Conservation (phyloP, 208 protist genomes). For the Wallacemonas rigidus region DNA sequence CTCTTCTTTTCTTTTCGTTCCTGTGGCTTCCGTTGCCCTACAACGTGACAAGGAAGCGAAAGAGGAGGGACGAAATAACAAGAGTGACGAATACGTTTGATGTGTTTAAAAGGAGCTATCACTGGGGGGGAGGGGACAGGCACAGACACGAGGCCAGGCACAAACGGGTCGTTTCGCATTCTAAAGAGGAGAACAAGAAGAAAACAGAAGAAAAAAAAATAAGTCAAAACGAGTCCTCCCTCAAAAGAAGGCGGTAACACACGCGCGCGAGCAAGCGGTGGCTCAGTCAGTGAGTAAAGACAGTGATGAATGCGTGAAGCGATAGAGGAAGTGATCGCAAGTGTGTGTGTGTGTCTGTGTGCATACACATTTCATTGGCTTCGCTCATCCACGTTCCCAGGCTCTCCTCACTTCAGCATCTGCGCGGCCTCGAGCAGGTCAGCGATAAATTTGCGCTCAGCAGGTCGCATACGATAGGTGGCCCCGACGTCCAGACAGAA, state of each 20-base stretch:
- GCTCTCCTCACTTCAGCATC: constrained; percentile 20
- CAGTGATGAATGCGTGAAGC: neutral
- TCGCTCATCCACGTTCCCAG: neutral
- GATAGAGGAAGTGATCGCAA: neutral
- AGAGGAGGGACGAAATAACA: too few species aligned
- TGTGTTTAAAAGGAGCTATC: too few species aligned
- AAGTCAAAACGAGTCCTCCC: neutral
- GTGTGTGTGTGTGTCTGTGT: neutral
- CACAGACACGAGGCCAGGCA: too few species aligned
- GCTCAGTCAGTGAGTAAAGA: neutral
- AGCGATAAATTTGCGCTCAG: constrained; percentile 84
- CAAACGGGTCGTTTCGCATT: neutral
- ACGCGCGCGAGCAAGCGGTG: neutral
- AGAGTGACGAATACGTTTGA: too few species aligned
- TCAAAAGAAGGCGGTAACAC: neutral
- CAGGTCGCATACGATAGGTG: constrained; percentile 76
- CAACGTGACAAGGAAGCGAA: too few species aligned
- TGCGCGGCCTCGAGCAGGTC: constrained; percentile 78
- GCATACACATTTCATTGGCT: neutral
- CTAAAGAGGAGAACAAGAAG: neutral
- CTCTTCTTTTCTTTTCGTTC: neutral
- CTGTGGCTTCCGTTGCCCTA: too few species aligned
- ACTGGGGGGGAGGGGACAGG: too few species aligned
- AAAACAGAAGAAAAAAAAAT: constrained; percentile 8
- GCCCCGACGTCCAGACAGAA: constrained; percentile 53